Evolutionary conservation across 495 filamentous ascomycete genomes (phyloP), one percentile per base, ranked within the genome.

Genomic region (Bombardia bombarda): DNA sequence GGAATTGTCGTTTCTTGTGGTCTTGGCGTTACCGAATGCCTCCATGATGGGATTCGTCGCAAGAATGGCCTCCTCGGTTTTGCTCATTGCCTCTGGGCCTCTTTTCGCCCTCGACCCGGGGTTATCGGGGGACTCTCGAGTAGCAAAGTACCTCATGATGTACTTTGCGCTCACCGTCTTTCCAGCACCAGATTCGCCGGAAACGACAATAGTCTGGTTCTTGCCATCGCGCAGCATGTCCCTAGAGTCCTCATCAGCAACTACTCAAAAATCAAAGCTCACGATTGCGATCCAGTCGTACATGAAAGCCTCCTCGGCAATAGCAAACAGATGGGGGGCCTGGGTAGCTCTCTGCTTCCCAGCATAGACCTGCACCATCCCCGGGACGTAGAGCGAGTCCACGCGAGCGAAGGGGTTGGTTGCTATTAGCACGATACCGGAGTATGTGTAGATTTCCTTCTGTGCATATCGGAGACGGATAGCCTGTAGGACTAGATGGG

Each of bases 31-130:
- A 51, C 92, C 92, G 60, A 99, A 99, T 5, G 92, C 88, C 75
- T 99, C 92, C 93, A 99, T 97, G 54, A 99, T 93, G 18, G 92
- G 92, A 65, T 99, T 99, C 20, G 92, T 99, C 14, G 92, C 92
- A 52, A 99, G 66, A 56, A 99, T 99, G 54, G 90, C 88, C 67
- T 97, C 92, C 61, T 99, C 92, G 4, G 92, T 99, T 67, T 96
- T 88, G 62, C 89, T 96, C 81, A 97, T 99, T 36, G 83, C 68
- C 54, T 96, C 93, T 26, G 78, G 73, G 49, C 85, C 79, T 54
- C 83, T 85, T 62, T 82, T 90, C 18, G 73, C 72, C 58, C 86
- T 82, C 52, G 81, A 83, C 22, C 85, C 82, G 16, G 89, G 85
- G 55, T 86, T 84, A 49, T 92, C 90, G 32, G 93, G 87, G 2